Conservation (phyloP, 306 rosid species). For the Acacia confusa region DNA sequence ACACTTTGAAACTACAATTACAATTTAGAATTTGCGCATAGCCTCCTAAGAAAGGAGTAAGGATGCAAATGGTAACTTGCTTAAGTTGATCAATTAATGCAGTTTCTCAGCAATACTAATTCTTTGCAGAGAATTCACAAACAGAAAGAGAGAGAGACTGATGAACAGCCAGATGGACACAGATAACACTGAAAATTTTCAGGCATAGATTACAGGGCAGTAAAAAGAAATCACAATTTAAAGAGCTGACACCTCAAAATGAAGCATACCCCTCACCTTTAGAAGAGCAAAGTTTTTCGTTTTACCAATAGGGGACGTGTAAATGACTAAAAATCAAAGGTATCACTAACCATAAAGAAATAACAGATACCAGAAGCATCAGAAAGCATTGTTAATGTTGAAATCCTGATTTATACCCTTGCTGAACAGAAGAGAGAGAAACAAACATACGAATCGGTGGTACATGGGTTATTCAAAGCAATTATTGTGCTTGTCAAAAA, state of each 20-base stretch:
- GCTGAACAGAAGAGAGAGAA: background rate
- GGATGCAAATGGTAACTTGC: background rate
- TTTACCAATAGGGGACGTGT: background rate
- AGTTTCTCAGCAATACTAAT: background rate
- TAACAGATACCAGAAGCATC: background rate
- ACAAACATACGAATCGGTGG: background rate
- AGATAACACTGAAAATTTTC: background rate
- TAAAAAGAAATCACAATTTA: background rate
- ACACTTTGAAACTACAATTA: background rate
- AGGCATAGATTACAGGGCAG: background rate
- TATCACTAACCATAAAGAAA: background rate
- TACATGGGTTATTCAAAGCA: background rate
- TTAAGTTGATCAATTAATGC: background rate
- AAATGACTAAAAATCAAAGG: background rate
- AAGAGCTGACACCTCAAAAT: background rate
- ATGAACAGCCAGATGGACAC: background rate
- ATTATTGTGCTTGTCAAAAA: background rate
- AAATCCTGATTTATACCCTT: background rate
- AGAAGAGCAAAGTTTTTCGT: background rate
- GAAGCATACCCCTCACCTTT: slow-evolving; percentile 1
- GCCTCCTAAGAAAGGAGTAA: slow-evolving; percentile 6
- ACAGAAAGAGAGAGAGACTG: background rate
- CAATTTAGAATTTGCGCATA: background rate
- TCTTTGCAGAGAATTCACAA: background rate
- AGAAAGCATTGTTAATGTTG: background rate